Evolutionary conservation across 495 filamentous ascomycete species (phyloP).

Genomic region (Hypomontagnella monticulosa): DNA sequence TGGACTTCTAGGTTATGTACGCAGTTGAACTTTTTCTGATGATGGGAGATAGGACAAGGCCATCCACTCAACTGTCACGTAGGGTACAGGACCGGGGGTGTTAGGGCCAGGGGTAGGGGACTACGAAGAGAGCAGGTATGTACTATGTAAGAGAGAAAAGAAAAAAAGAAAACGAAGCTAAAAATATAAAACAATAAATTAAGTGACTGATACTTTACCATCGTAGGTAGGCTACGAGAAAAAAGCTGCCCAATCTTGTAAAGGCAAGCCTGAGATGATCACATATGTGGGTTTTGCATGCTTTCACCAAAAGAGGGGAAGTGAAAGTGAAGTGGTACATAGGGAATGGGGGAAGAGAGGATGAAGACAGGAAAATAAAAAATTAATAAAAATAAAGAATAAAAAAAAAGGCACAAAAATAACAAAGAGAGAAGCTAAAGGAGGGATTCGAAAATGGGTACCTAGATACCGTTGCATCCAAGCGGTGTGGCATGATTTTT

Average conservation of each 20-base stretch:
- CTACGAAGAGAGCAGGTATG: slow-evolving; percentile 23
- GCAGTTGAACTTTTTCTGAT: slow-evolving; percentile 31
- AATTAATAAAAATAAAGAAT: slow-evolving; percentile 1
- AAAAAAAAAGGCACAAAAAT: slow-evolving; percentile 4
- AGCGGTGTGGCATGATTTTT: slow-evolving; percentile 42
- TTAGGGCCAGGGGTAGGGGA: slow-evolving; percentile 36
- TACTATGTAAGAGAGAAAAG: slow-evolving; percentile 13
- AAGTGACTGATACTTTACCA: slow-evolving; percentile 27
- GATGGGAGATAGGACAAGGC: slow-evolving; percentile 36
- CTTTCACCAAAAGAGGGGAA: slow-evolving; percentile 29
- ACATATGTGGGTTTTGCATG: slow-evolving; percentile 34
- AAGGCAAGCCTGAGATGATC: slow-evolving; percentile 19
- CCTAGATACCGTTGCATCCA: slow-evolving; percentile 44
- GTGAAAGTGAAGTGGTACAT: neutral
- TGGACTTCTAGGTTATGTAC: slow-evolving; percentile 24
- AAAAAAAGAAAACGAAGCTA: slow-evolving; percentile 16
- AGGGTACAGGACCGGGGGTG: slow-evolving; percentile 27
- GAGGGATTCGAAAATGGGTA: slow-evolving; percentile 35
- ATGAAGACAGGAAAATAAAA: slow-evolving; percentile 12
- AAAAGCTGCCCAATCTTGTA: slow-evolving; percentile 37
- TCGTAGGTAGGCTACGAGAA: slow-evolving; percentile 16
- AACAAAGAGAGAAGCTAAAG: slow-evolving; percentile 20
- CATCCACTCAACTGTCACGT: slow-evolving; percentile 30
- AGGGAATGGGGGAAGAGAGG: slow-evolving; percentile 8
- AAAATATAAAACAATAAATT: slow-evolving; percentile 36